Evolutionary conservation across 179 eudicot species (phyloP).

Genomic region (Vitellaria paradoxa): DNA sequence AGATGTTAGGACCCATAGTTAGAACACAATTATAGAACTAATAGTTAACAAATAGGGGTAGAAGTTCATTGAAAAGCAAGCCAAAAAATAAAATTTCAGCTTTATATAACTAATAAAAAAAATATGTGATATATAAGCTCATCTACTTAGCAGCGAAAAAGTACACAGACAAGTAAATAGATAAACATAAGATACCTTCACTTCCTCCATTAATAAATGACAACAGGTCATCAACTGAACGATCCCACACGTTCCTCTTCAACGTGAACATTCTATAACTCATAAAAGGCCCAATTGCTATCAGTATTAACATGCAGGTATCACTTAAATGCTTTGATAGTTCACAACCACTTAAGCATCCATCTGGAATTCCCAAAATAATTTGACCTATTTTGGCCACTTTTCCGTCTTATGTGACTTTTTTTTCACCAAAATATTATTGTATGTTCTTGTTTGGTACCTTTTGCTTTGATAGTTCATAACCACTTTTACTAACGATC

Average conservation of each 20-base stretch:
- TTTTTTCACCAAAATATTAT: too few relatives aligned
- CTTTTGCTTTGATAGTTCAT: neutral
- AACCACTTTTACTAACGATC: neutral
- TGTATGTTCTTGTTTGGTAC: too few relatives aligned
- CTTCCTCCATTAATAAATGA: constrained; percentile 66
- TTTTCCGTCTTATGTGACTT: too few relatives aligned
- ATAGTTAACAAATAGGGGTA: too few relatives aligned
- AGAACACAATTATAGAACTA: neutral
- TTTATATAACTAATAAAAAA: neutral
- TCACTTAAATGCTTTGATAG: too few relatives aligned
- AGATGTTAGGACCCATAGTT: neutral
- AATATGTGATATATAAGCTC: neutral
- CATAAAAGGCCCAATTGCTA: constrained; percentile 3
- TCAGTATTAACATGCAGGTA: neutral
- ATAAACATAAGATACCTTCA: constrained; percentile 36
- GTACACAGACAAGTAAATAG: neutral
- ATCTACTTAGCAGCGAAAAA: neutral
- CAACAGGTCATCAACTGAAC: constrained; percentile 81
- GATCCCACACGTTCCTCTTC: constrained; percentile 72
- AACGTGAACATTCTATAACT: constrained; percentile 52
- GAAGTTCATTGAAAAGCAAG: neutral
- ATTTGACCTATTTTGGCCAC: too few relatives aligned
- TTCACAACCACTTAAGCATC: too few relatives aligned
- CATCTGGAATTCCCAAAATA: too few relatives aligned
- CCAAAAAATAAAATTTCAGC: neutral